Evolutionary conservation across 2,329 filamentous ascomycete species (phyloP).

Genomic region (Chrysoporthe puriensis): DNA sequence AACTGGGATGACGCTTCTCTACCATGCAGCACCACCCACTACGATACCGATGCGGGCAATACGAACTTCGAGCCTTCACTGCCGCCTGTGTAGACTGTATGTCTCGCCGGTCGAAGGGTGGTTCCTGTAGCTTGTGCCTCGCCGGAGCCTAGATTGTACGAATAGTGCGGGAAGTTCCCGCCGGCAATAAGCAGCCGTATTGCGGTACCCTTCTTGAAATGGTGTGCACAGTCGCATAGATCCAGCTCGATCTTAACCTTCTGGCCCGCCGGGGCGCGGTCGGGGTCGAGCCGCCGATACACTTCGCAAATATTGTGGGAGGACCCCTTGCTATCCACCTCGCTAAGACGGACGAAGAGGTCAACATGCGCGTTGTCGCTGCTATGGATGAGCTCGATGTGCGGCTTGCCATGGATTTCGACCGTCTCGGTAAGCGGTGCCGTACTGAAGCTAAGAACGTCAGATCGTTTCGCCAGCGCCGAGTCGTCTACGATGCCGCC

Average conservation of each 20-base stretch:
- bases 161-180: slow-evolving; percentile 31
- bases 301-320: slow-evolving; percentile 34
- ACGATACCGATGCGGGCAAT: slow-evolving; percentile 10
- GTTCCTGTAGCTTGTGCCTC: slow-evolving; percentile 30
- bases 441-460: slow-evolving; percentile 33
- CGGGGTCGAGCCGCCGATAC: slow-evolving; percentile 30
- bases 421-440: slow-evolving; percentile 30
- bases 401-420: slow-evolving; percentile 32
- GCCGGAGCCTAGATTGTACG: slow-evolving; percentile 31
- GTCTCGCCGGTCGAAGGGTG: slow-evolving; percentile 23
- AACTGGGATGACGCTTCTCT: neutral
- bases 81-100: slow-evolving; percentile 23
- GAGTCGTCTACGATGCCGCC: slow-evolving; percentile 32
- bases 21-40: neutral
- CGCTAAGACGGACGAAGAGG: slow-evolving; percentile 33
- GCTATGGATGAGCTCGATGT: slow-evolving; percentile 32
- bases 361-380: slow-evolving; percentile 34
- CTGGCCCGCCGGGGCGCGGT: neutral
- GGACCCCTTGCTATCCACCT: slow-evolving; percentile 32
- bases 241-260: slow-evolving; percentile 23
- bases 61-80: slow-evolving; percentile 14
- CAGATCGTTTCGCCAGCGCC: slow-evolving; percentile 28
- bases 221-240: slow-evolving; percentile 32
- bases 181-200: slow-evolving; percentile 34
- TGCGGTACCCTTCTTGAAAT: slow-evolving; percentile 30